These are phyloP conservation scores for Debaryomycetaceae sp. DNA, from an alignment of 1,139 yeast genomes.

Conservation along the genomic window DNA sequence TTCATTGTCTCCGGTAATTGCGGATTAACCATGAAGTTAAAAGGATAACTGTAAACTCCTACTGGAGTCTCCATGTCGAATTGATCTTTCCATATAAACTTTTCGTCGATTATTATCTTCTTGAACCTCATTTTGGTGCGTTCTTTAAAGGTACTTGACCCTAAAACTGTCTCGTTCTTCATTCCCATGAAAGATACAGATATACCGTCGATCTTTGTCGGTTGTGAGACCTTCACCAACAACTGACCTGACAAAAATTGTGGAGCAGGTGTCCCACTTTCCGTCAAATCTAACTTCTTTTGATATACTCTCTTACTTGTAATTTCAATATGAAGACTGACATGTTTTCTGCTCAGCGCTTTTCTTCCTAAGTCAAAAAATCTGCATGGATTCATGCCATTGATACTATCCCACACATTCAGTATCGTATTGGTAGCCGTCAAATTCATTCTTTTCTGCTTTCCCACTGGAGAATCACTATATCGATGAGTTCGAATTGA, in stretches of 20 bases:
- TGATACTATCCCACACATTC: not conserved
- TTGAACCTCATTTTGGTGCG: constrained; percentile 3
- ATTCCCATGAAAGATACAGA: constrained; percentile 8
- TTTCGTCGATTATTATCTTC: constrained; percentile 9
- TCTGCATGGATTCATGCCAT: not conserved
- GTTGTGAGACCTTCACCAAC: constrained; percentile 7
- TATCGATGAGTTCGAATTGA: too few relatives aligned
- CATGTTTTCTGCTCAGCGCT: not conserved
- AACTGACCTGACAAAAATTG: constrained; percentile 8
- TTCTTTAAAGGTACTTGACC: constrained; percentile 1
- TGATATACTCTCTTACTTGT: constrained; percentile 7
- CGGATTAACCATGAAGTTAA: constrained; percentile 12
- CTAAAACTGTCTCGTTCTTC: constrained; percentile 8
- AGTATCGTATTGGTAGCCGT: not conserved
- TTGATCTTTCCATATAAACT: constrained; percentile 9
- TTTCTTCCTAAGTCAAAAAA: not conserved
- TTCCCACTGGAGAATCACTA: too few relatives aligned
- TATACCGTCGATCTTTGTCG: constrained; percentile 5
- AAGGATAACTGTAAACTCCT: constrained; percentile 15
- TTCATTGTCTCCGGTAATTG: constrained; percentile 11
- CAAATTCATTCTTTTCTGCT: not conserved
- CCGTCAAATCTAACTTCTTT: constrained; percentile 8
- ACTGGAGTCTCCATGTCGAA: constrained; percentile 4
- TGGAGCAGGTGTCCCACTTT: constrained; percentile 5
- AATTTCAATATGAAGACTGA: not conserved